phyloP scores from a whole-genome alignment of 208 protist genomes.

The Leishmania tropica region DNA sequence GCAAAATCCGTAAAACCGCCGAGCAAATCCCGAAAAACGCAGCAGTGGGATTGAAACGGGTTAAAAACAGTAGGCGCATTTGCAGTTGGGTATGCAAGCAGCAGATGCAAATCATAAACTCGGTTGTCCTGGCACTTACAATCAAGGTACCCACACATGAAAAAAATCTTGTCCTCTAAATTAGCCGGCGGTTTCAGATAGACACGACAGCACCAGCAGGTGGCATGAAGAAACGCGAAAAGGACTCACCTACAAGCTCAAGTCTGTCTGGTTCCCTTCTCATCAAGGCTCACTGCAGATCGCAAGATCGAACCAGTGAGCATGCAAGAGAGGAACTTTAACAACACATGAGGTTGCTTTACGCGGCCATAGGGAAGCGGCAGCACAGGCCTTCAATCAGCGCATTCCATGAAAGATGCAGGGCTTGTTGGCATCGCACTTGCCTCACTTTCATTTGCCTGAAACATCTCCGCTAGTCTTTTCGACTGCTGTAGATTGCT shows the following conservation, averaged over 20 bases:
- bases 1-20: neutral
- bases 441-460: neutral
- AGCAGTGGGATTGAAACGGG: neutral
- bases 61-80: neutral
- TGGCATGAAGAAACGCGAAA: neutral
- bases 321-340: neutral
- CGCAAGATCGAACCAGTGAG: neutral
- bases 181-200: neutral
- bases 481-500: neutral
- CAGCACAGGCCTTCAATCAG: neutral
- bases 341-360: neutral
- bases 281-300: neutral
- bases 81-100: neutral
- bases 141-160: neutral
- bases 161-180: neutral
- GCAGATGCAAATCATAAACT: neutral
- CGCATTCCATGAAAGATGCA: neutral
- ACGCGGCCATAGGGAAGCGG: no score
- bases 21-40: neutral
- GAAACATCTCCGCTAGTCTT: no score
- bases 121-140: neutral
- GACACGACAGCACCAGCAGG: neutral
- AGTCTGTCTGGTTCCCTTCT: neutral
- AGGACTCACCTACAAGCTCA: neutral
- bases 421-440: neutral